Percentiles rank a stretch among this genome's conserved stretches.
These are phyloP conservation scores for apple (Malus domestica) DNA, from an alignment of 306 rosid species.

Conservation along the genomic window ASM211411v1 NC_041792.1:27492907-27493406, in stretches of 20 bases:
- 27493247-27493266: slow-evolving; percentile 36
- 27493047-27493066: not conserved
- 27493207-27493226: slow-evolving; percentile 57
- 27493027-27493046: not conserved
- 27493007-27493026: slow-evolving; percentile 50
- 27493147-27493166: slow-evolving; percentile 87
- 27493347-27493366: slow-evolving; percentile 68
- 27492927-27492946: slow-evolving; percentile 86
- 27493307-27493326: not conserved
- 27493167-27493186: slow-evolving; percentile 53
- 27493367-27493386: slow-evolving; percentile 73
- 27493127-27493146: slow-evolving; percentile 81
- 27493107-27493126: slow-evolving; percentile 85
- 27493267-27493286: not conserved
- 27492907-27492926: slow-evolving; percentile 63
- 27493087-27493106: slow-evolving; percentile 6
- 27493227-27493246: slow-evolving; percentile 39
- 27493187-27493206: slow-evolving; percentile 51
- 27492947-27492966: slow-evolving; percentile 98
- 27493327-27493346: slow-evolving; percentile 16
- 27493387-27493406: slow-evolving; percentile 73
- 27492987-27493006: slow-evolving; percentile 88
- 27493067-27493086: not conserved
- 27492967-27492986: slow-evolving; percentile 94
- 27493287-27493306: slow-evolving; percentile 14